phyloP scores from a whole-genome alignment of 2,329 filamentous ascomycete genomes.

The Fusarium zealandicum region DNA sequence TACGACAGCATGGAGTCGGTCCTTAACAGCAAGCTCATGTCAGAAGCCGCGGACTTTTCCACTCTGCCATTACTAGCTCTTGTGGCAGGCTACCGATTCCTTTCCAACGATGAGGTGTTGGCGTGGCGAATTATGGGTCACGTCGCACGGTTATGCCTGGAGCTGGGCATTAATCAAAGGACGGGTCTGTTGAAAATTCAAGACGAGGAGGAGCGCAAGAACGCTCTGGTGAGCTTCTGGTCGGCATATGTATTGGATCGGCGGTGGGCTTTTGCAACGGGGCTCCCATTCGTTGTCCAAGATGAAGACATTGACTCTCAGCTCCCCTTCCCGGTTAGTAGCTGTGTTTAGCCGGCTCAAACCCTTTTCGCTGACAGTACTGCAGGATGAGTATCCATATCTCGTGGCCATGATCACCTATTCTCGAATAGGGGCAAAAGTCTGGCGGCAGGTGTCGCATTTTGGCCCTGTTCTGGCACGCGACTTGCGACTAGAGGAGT shows the following conservation, averaged over 20 bases:
- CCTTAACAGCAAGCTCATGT: conserved; percentile 71
- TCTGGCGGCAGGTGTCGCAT: conserved; percentile 82
- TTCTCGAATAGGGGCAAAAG: conserved; percentile 81
- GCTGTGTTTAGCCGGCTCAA: neutral
- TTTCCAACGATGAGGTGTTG: conserved; percentile 83
- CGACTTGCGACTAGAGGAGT: conserved; percentile 74
- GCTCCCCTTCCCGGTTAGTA: conserved; percentile 77
- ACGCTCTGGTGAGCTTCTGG: conserved; percentile 82
- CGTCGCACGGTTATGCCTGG: conserved; percentile 78
- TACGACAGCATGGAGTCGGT: conserved; percentile 78
- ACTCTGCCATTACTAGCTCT: conserved; percentile 61
- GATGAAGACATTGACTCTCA: conserved; percentile 85
- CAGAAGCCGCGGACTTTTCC: conserved; percentile 56
- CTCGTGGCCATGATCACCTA: conserved; percentile 86
- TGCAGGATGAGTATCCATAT: conserved; percentile 67
- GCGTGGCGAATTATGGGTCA: conserved; percentile 89
- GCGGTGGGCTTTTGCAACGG: conserved; percentile 89
- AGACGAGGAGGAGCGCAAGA: conserved; percentile 71
- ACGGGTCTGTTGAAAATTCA: conserved; percentile 75
- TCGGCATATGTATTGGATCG: conserved; percentile 84
- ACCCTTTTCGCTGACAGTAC: conserved; percentile 26
- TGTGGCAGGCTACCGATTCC: conserved; percentile 75
- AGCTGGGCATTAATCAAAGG: conserved; percentile 82
- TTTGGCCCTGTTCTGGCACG: conserved; percentile 67
- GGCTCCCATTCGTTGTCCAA: conserved; percentile 83